Conservation (phyloP, 2,329 filamentous ascomycete genomes). For the Penicillium sp. region DNA sequence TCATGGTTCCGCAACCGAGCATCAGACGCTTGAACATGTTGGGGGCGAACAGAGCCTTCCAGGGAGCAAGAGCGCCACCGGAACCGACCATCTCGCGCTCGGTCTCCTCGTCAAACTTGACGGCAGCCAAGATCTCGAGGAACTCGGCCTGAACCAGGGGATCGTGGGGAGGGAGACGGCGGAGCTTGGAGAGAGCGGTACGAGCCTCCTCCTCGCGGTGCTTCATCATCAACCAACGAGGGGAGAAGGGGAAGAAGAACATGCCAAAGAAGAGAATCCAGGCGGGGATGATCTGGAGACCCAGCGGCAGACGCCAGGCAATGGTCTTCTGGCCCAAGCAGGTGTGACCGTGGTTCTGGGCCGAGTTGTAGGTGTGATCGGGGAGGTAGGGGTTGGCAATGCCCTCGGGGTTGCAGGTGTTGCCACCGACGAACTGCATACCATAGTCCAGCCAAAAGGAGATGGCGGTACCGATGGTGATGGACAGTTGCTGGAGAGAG, state of each 20-base stretch:
- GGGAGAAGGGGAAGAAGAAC: conserved; percentile 75
- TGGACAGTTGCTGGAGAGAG: conserved; percentile 59
- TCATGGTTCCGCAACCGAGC: conserved; percentile 27
- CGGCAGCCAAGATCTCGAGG: conserved; percentile 76
- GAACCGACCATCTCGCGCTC: conserved; percentile 45
- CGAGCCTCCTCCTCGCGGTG: conserved; percentile 63
- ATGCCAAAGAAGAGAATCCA: conserved; percentile 63
- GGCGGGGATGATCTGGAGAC: conserved; percentile 56
- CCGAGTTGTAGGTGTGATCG: conserved; percentile 52
- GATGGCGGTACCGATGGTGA: conserved; percentile 51
- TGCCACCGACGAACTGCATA: conserved; percentile 46
- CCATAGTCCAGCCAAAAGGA: conserved; percentile 52
- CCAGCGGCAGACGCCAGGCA: conserved; percentile 44
- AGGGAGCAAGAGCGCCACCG: conserved; percentile 18
- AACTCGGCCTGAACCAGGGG: conserved; percentile 69
- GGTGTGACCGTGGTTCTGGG: conserved; percentile 60
- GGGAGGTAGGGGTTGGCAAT: conserved; percentile 7
- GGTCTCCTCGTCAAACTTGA: conserved; percentile 68
- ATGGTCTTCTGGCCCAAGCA: conserved; percentile 54
- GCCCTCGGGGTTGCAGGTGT: conserved; percentile 7
- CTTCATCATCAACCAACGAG: conserved; percentile 68
- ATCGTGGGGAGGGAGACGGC: conserved; percentile 56
- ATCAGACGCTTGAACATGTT: conserved; percentile 25
- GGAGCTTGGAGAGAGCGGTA: conserved; percentile 56
- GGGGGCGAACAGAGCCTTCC: conserved; percentile 25